Conservation (phyloP, 164 flowering plant genomes). For the Tetrastigma voinierianum region DNA sequence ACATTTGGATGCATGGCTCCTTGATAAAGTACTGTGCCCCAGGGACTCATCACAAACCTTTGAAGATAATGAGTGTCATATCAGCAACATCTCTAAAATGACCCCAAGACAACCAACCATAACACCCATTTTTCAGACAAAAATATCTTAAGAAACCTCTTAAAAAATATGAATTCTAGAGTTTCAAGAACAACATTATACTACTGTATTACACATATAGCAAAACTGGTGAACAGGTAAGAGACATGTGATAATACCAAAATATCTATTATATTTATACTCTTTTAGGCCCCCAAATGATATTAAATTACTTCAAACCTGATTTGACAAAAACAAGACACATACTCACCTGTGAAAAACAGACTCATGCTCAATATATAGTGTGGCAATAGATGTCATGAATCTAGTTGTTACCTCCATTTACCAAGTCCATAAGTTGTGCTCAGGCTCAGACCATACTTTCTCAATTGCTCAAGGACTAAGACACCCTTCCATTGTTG, state of each 20-base stretch:
- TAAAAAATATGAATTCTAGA: no score
- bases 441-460: slow-evolving; percentile 66
- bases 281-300: background rate
- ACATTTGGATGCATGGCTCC: no score
- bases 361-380: background rate
- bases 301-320: no score
- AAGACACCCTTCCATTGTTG: slow-evolving; percentile 87
- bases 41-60: no score
- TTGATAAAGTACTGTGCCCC: no score
- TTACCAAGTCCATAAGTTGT: slow-evolving; percentile 95
- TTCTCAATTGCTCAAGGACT: slow-evolving; percentile 84
- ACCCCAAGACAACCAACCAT: no score
- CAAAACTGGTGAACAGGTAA: background rate
- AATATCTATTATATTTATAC: background rate
- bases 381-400: background rate
- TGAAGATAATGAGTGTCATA: no score
- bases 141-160: no score
- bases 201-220: background rate
- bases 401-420: slow-evolving; percentile 77
- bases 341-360: no score
- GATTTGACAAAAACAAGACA: no score
- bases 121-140: background rate
- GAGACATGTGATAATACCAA: background rate
- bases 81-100: no score
- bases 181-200: background rate